Evolutionary conservation across 2,329 filamentous ascomycete genomes (phyloP).

Genomic region (Epichloe sylvatica): DNA sequence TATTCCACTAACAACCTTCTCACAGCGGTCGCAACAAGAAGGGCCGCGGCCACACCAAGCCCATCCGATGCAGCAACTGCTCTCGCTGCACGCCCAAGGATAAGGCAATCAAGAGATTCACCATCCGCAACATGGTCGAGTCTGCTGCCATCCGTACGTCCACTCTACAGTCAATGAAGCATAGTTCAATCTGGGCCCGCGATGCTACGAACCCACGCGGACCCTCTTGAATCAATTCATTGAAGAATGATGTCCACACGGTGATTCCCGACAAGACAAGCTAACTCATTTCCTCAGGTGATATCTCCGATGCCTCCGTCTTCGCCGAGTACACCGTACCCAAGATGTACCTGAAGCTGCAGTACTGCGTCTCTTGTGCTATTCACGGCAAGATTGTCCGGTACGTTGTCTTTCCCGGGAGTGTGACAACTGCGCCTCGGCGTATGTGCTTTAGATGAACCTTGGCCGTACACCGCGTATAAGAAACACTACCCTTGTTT

Average conservation of each 20-base stretch:
- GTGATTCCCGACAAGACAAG: not conserved
- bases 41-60: slow-evolving; percentile 99
- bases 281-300: slow-evolving; percentile 47
- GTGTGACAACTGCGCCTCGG: slow-evolving; percentile 42
- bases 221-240: slow-evolving; percentile 4
- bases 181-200: not conserved
- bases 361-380: slow-evolving; percentile 99
- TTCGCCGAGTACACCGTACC: slow-evolving; percentile 98
- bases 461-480: slow-evolving; percentile 37
- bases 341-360: slow-evolving; percentile 99
- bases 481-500: slow-evolving; percentile 21
- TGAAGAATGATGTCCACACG: not conserved
- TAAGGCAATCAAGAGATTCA: slow-evolving; percentile 99
- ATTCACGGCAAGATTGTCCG: slow-evolving; percentile 99
- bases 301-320: slow-evolving; percentile 99
- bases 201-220: not conserved
- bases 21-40: slow-evolving; percentile 97
- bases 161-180: not conserved
- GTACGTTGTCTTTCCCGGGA: slow-evolving; percentile 57
- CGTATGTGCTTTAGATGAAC: slow-evolving; percentile 43
- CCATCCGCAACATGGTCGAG: slow-evolving; percentile 99
- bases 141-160: slow-evolving; percentile 97
- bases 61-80: slow-evolving; percentile 69
- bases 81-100: slow-evolving; percentile 91
- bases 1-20: slow-evolving; percentile 10